phyloP scores from a whole-genome alignment of 2,329 filamentous ascomycete genomes.

The Penicillium sp. region DNA sequence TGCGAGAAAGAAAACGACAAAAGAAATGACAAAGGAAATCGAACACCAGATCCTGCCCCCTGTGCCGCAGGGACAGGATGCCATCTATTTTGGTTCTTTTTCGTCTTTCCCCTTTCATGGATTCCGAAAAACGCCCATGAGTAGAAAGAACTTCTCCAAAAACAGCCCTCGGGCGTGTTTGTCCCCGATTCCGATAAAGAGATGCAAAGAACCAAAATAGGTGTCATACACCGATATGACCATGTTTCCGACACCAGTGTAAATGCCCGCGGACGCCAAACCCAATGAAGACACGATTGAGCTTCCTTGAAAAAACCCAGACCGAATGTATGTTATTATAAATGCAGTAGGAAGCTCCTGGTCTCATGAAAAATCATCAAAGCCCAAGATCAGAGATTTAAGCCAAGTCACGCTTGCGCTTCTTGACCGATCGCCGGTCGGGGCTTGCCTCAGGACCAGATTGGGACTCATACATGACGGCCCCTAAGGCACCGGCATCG shows the following conservation, averaged over 20 bases:
- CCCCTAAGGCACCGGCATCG: constrained; percentile 67
- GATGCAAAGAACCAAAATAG: constrained; percentile 10
- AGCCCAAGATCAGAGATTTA: constrained; percentile 38
- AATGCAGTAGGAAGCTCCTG: constrained; percentile 39
- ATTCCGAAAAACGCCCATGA: constrained; percentile 7
- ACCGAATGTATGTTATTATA: constrained; percentile 28
- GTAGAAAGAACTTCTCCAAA: neutral
- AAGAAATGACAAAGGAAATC: constrained; percentile 53
- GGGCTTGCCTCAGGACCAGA: constrained; percentile 60
- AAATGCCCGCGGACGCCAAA: constrained; percentile 37
- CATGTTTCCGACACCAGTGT: constrained; percentile 7
- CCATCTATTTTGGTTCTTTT: constrained; percentile 18
- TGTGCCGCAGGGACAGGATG: constrained; percentile 8
- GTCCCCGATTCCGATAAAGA: constrained; percentile 7
- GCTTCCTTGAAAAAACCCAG: constrained; percentile 23
- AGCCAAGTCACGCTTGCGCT: constrained; percentile 70
- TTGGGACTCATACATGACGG: constrained; percentile 77
- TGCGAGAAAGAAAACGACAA: constrained; percentile 34
- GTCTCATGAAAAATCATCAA: constrained; percentile 40
- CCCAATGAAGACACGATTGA: constrained; percentile 30
- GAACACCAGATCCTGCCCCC: constrained; percentile 15
- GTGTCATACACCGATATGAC: constrained; percentile 12
- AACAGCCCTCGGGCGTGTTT: constrained; percentile 1
- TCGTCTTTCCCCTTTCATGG: constrained; percentile 17
- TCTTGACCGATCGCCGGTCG: constrained; percentile 63